phyloP scores from a whole-genome alignment of 805 yeast species.

The Metschnikowia santaceciliae region DNA sequence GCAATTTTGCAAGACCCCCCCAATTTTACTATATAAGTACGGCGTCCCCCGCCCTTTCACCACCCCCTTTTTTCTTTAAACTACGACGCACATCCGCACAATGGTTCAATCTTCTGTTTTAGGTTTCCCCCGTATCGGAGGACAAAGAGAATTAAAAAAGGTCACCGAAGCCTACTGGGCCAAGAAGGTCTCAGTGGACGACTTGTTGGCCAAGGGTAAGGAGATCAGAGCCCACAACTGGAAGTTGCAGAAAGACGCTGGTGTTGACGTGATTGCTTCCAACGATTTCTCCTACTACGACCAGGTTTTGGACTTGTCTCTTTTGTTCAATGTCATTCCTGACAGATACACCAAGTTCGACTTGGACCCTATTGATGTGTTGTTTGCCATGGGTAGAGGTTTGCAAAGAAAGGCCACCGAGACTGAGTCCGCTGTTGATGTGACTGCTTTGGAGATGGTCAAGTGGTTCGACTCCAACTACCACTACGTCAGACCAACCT shows the following conservation, averaged over 20 bases:
- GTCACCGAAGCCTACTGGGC: constrained; percentile 99
- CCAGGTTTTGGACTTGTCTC: constrained; percentile 89
- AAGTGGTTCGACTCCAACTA: constrained; percentile 99
- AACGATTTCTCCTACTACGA: constrained; percentile 98
- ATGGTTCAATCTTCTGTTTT: constrained; percentile 97
- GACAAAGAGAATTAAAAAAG: constrained; percentile 98
- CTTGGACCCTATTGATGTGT: constrained; percentile 83
- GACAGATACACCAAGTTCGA: constrained; percentile 93
- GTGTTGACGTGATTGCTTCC: constrained; percentile 95
- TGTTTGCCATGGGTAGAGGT: constrained; percentile 99
- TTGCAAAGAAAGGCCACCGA: constrained; percentile 94
- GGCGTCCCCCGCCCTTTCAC: not conserved
- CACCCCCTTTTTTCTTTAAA: not conserved
- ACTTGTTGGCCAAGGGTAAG: constrained; percentile 87
- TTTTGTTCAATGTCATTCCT: constrained; percentile 93
- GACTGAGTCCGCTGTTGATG: constrained; percentile 86
- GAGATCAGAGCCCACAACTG: constrained; percentile 94
- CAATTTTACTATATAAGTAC: constrained; percentile 1
- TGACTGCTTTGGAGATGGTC: constrained; percentile 98
- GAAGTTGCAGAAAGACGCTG: constrained; percentile 96
- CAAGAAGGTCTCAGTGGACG: constrained; percentile 86
- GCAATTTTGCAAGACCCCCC: not conserved
- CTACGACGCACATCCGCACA: constrained; percentile 16
- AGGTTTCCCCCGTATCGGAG: constrained; percentile 99
- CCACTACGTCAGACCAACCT: constrained; percentile 99